These are phyloP conservation scores for Scutellaria galericulata DNA, from an alignment of 257 asterid species.

Conservation along the genomic window DNA sequence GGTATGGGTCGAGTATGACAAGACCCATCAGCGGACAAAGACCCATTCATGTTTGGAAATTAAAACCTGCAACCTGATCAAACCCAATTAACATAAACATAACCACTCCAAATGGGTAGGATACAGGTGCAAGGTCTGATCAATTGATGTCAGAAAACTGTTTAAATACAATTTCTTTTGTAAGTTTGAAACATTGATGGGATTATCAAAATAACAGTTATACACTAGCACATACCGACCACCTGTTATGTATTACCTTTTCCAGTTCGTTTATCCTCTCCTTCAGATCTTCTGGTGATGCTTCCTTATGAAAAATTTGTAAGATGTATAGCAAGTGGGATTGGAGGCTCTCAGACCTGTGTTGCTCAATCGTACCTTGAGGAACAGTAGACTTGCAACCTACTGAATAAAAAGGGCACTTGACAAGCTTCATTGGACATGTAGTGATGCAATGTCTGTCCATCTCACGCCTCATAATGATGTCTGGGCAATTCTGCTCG, in stretches of 20 bases:
- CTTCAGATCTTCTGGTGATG: conserved; percentile 30
- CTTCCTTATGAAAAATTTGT: conserved; percentile 34
- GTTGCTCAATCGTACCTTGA: conserved; percentile 37
- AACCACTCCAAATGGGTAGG: not conserved
- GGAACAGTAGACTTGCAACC: conserved; percentile 41
- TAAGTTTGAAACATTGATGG: not conserved
- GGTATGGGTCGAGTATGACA: not conserved
- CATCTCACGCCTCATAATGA: conserved; percentile 40
- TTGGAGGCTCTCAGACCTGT: conserved; percentile 34
- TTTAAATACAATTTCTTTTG: not conserved
- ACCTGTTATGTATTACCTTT: conserved; percentile 29
- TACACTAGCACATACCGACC: conserved; percentile 7
- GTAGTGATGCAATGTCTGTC: conserved; percentile 42
- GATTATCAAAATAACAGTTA: conserved; percentile 2
- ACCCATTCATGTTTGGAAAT: not conserved
- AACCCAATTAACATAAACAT: not conserved
- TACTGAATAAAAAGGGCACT: conserved; percentile 37
- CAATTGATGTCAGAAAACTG: not conserved
- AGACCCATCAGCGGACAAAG: not conserved
- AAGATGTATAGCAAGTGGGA: conserved; percentile 28
- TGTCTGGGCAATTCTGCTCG: conserved; percentile 32
- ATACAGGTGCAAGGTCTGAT: not conserved
- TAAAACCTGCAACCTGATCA: not conserved
- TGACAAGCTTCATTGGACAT: conserved; percentile 40
- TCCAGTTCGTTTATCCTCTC: conserved; percentile 29